Conservation (phyloP, 306 rosid species). For the Prunus campanulata region DNA sequence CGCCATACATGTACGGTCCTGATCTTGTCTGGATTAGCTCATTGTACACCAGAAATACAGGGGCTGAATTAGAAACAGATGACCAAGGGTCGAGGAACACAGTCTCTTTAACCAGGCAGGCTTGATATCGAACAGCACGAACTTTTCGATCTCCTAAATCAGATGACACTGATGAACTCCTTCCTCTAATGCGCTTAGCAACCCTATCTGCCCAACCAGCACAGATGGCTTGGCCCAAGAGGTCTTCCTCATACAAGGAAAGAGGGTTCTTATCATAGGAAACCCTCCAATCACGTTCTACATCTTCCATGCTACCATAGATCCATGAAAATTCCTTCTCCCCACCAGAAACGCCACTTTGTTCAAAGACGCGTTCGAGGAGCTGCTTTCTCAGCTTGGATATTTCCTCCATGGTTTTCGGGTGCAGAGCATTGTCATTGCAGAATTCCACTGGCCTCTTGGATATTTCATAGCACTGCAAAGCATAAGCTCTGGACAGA, state of each 20-base stretch:
- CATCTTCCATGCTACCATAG: slow-evolving; percentile 60
- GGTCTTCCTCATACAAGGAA: slow-evolving; percentile 63
- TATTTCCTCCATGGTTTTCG: slow-evolving; percentile 95
- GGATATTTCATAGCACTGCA: slow-evolving; percentile 76
- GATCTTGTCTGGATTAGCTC: slow-evolving; percentile 64
- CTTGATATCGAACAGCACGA: slow-evolving; percentile 56
- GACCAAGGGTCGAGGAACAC: slow-evolving; percentile 77
- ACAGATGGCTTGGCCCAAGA: slow-evolving; percentile 81
- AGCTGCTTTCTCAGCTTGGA: slow-evolving; percentile 81
- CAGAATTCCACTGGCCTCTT: slow-evolving; percentile 53
- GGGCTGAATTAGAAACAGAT: slow-evolving; percentile 58
- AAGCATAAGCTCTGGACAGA: slow-evolving; percentile 62
- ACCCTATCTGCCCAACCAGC: slow-evolving; percentile 99
- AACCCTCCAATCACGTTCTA: slow-evolving; percentile 61
- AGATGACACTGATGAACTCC: slow-evolving; percentile 29
- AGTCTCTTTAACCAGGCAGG: slow-evolving; percentile 61
- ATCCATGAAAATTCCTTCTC: slow-evolving; percentile 62
- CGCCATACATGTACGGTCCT: slow-evolving; percentile 85
- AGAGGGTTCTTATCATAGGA: slow-evolving; percentile 61
- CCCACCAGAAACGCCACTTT: slow-evolving; percentile 35
- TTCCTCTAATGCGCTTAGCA: slow-evolving; percentile 64
- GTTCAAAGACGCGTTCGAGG: slow-evolving; percentile 61
- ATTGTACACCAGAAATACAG: slow-evolving; percentile 79
- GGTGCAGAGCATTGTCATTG: slow-evolving; percentile 59
- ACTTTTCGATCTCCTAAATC: slow-evolving; percentile 38